Base-by-base conservation (phyloP, 176 grass and related monocot species). In the Oryza meridionalis region DNA sequence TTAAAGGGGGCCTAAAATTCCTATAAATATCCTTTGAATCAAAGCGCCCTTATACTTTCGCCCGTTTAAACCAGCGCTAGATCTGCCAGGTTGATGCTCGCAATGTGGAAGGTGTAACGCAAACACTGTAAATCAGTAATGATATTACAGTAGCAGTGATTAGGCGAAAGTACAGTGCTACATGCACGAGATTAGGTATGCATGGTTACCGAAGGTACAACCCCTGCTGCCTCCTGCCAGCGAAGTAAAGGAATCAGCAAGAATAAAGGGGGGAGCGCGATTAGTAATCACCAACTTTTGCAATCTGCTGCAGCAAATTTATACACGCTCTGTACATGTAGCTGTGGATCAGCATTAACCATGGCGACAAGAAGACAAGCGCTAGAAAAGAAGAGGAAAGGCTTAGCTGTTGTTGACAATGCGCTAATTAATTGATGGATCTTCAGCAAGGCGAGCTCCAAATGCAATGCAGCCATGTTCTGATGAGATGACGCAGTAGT, bases 281-380 rank as follows among this genome's bases (percentile, higher is more conserved):
- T 58, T 58, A 58, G 53, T 58, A 80, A 79, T 67, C 71, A 11
- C 19, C 75, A 46, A 68, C 81, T 46, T 84, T 82, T 67, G 8
- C 65, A 27, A 38, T 27, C 80, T 77, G 66, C 79, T 21, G 77
- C 78, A 72, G 78, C 43, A 66, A 81, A 73, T 82, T 81, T 77
- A 65, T 58, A 72, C 53, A 32, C 58, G 58, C 53, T 6, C 78
- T 81, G 88, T 58, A 64, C 65, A 70, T 63, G 71, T 71, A 81
- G 77, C 65, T 75, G 43, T 65, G 44, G 65, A 81, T 10, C 19
- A 7, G 77, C 72, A 89, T 89, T 85, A 43, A 77, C 65, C 82
- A 50, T 84, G 9, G 27, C 6, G 6, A 19, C 0, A 24, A 81
- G 32, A 66, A 85, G 83, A 89, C 74, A 82, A 51, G 67, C 86